Evolutionary conservation across 1,139 yeast species (phyloP).

Genomic region (Zygoascus hellenicus): DNA sequence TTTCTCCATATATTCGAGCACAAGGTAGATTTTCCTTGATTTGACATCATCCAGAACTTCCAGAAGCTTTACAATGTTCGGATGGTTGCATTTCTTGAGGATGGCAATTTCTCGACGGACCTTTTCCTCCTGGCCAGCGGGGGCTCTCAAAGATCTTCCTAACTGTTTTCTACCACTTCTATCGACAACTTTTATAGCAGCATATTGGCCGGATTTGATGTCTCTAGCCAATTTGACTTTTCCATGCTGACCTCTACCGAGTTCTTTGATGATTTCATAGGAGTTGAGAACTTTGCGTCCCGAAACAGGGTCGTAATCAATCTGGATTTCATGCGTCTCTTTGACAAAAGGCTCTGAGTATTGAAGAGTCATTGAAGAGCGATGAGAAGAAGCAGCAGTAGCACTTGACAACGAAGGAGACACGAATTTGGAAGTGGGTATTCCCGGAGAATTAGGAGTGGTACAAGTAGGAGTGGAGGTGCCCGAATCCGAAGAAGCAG

Average conservation of each 20-base stretch:
- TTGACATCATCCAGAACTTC: constrained; percentile 88
- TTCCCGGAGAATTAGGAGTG: not conserved
- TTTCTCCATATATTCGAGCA: constrained; percentile 82
- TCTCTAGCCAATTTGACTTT: constrained; percentile 89
- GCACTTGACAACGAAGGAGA: too few species aligned
- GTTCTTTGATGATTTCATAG: constrained; percentile 79
- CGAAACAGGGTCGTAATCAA: constrained; percentile 86
- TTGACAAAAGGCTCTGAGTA: constrained; percentile 43
- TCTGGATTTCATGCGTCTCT: constrained; percentile 74
- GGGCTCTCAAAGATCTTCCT: constrained; percentile 39
- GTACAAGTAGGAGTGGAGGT: not conserved
- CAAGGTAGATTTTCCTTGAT: constrained; percentile 82
- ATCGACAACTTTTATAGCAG: constrained; percentile 90
- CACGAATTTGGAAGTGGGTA: not conserved
- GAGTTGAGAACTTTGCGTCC: constrained; percentile 81
- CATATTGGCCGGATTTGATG: constrained; percentile 59
- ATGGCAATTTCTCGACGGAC: constrained; percentile 90
- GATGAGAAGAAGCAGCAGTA: too few species aligned
- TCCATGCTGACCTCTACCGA: constrained; percentile 97
- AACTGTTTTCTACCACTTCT: constrained; percentile 61
- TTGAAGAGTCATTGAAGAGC: too few species aligned
- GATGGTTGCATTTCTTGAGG: constrained; percentile 89
- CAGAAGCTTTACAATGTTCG: constrained; percentile 76
- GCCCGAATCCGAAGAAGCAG: not conserved
- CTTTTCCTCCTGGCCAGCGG: constrained; percentile 58